These are phyloP conservation scores for Kuraishia capsulata DNA, from an alignment of 805 yeast species.

Conservation along the genomic window DNA sequence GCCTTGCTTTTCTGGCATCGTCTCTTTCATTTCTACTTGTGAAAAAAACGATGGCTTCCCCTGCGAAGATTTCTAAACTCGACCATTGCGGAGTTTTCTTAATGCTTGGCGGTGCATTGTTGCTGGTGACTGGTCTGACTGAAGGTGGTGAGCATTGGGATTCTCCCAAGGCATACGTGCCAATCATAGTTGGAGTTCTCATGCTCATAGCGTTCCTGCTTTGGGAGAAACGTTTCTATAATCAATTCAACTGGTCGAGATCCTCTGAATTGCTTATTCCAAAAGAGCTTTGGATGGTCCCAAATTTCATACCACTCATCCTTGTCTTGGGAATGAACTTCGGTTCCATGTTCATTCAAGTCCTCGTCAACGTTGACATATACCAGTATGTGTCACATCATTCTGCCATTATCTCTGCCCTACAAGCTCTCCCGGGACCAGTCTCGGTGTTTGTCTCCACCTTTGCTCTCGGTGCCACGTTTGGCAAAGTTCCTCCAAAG, in stretches of 20 bases:
- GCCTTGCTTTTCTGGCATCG: constrained; percentile 12
- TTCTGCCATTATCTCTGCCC: constrained; percentile 3
- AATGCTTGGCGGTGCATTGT: constrained; percentile 20
- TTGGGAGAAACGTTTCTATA: constrained; percentile 15
- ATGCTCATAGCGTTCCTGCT: constrained; percentile 11
- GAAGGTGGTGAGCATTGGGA: constrained; percentile 29
- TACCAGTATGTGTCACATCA: constrained; percentile 5
- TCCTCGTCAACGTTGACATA: too few species aligned
- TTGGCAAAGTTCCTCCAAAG: constrained; percentile 10
- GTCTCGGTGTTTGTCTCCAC: constrained; percentile 7
- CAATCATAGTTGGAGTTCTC: constrained; percentile 22
- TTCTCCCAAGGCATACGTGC: constrained; percentile 23
- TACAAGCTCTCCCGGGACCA: constrained; percentile 11
- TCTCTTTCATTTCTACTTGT: constrained; percentile 18
- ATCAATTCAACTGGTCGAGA: constrained; percentile 5
- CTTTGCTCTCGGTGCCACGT: background rate
- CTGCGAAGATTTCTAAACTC: constrained; percentile 12
- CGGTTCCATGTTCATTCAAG: constrained; percentile 13
- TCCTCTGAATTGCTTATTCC: constrained; percentile 19
- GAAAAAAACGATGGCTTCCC: constrained; percentile 15
- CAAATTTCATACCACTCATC: constrained; percentile 15
- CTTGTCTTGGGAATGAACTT: constrained; percentile 9
- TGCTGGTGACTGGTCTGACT: constrained; percentile 27
- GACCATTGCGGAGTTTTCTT: constrained; percentile 22
- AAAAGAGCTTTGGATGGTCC: constrained; percentile 13